A percentile compares a stretch with the other conserved stretches of the same genome.
These are phyloP conservation scores for Neonothopanus nambi DNA, from an alignment of 1,284 basidiomycete species.

Conservation along the genomic window DNA sequence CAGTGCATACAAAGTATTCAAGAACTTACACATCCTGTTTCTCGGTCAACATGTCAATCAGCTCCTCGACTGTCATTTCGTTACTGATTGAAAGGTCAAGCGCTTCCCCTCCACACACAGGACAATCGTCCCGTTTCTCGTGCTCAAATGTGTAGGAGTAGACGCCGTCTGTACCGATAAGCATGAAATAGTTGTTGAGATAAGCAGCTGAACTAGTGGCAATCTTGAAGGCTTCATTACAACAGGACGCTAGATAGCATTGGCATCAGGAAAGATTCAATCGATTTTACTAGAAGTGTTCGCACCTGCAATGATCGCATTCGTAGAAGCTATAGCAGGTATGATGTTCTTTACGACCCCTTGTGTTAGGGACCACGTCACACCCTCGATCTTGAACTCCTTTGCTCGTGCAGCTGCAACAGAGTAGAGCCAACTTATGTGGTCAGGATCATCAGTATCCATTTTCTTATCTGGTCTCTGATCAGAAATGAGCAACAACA, in stretches of 20 bases:
- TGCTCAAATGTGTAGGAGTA: conserved; percentile 99
- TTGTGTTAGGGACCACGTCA: conserved; percentile 97
- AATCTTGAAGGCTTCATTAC: conserved; percentile 99
- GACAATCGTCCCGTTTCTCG: conserved; percentile 90
- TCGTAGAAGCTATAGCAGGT: conserved; percentile 95
- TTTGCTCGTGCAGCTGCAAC: conserved; percentile 81
- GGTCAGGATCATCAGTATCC: conserved; percentile 95
- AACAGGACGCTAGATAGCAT: conserved; percentile 79
- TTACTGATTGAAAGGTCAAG: conserved; percentile 67
- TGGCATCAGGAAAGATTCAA: not conserved
- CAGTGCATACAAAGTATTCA: conserved; percentile 5
- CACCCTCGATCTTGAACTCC: conserved; percentile 95
- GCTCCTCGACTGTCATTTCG: conserved; percentile 77
- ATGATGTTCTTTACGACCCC: conserved; percentile 99
- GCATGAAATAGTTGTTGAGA: conserved; percentile 98
- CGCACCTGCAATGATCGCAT: conserved; percentile 91
- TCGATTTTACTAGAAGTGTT: not conserved
- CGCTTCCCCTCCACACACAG: conserved; percentile 94
- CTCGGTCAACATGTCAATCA: conserved; percentile 85
- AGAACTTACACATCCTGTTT: conserved; percentile 81
- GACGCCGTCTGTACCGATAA: conserved; percentile 93
- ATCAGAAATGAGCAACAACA: conserved; percentile 10
- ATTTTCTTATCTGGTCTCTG: conserved; percentile 79
- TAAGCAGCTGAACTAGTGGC: conserved; percentile 93
- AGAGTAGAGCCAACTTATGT: conserved; percentile 93